Base-by-base conservation (phyloP, 2,329 filamentous ascomycete species). In the Emmonsiellopsis sp. region DNA sequence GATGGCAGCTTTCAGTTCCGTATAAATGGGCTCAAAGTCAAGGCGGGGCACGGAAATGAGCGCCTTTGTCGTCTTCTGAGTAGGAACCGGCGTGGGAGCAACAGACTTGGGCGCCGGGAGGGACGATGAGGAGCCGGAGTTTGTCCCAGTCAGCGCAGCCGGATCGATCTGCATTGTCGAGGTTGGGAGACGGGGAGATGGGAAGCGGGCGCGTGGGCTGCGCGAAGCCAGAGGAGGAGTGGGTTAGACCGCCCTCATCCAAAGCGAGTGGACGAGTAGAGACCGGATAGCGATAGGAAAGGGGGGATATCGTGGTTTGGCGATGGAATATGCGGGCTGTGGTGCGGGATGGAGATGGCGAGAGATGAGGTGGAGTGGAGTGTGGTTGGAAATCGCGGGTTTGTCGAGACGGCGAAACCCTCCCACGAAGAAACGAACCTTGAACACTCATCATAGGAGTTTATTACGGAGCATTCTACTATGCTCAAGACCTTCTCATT, bases 1-100 rank as follows among this genome's bases (percentile, higher is more conserved):
- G 55, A 85, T 76, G 16, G 76, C 76, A 50, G 73, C 70, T 63
- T 84, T 84, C 52, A 85, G 71, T 56, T 80, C 77, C 8, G 79
- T 76, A 63, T 85, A 84, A 50, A 83, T 72, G 30, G 81, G 79
- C 63, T 85, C 82, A 50, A 83, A 69, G 60, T 85, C 82, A 53
- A 85, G 75, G 57, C 82, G 78, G 59, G 80, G 81, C 26, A 80
- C 76, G n/a, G 74, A 74, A 50, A 75, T 74, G 53, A 75, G 65
- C 31, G 73, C 70, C 61, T 78, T 79, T 50, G 74, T 73, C 47
- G 75, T 72, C 55, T 78, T 78, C 57, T 76, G 64, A n/a, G 66
- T 63, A 13, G 68, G 58, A 13, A 63, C 54, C 7, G 58, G 51
- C 2, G 65, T 59, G 16, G 42, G 48, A 16, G 44, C 47, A 41